Evolutionary conservation across 768 basidiomycete species (phyloP).

Genomic region (Calocybe cyanea): DNA sequence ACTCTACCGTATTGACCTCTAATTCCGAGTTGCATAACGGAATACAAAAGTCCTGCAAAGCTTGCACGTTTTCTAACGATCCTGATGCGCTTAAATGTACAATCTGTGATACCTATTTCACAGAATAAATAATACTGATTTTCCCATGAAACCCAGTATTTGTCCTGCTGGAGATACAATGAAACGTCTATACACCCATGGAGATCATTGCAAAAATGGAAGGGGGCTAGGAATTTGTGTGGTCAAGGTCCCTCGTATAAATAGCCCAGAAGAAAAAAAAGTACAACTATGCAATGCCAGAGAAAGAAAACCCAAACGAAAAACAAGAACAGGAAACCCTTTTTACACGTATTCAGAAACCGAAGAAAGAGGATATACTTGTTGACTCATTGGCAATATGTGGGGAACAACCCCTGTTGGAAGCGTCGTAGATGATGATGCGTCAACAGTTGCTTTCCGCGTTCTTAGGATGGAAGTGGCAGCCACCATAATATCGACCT

Average conservation of each 20-base stretch:
- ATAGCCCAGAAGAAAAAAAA: conserved; percentile 19
- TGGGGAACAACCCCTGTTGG: conserved; percentile 19
- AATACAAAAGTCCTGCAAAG: conserved; percentile 40
- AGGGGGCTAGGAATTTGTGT: not conserved
- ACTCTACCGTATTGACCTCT: conserved; percentile 13
- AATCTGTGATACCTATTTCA: conserved; percentile 43
- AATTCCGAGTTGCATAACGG: conserved; percentile 10
- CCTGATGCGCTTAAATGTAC: conserved; percentile 37
- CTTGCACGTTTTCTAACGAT: conserved; percentile 59
- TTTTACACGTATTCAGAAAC: conserved; percentile 40
- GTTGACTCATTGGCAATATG: conserved; percentile 16
- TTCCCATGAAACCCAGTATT: conserved; percentile 17
- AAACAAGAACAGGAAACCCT: conserved; percentile 20
- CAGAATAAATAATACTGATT: conserved; percentile 24
- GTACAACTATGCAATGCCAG: conserved; percentile 23
- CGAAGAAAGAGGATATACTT: conserved; percentile 30
- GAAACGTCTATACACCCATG: conserved; percentile 18
- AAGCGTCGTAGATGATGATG: conserved; percentile 13
- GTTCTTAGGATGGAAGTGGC: conserved; percentile 52
- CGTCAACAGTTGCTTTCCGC: conserved; percentile 28
- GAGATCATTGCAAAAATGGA: conserved; percentile 12
- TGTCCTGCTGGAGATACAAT: conserved; percentile 10
- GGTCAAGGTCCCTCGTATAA: conserved; percentile 25
- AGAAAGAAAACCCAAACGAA: conserved; percentile 21
- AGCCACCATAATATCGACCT: conserved; percentile 78